Evolutionary conservation across 2,329 filamentous ascomycete species (phyloP).

Genomic region (Bipolaris victoriae): DNA sequence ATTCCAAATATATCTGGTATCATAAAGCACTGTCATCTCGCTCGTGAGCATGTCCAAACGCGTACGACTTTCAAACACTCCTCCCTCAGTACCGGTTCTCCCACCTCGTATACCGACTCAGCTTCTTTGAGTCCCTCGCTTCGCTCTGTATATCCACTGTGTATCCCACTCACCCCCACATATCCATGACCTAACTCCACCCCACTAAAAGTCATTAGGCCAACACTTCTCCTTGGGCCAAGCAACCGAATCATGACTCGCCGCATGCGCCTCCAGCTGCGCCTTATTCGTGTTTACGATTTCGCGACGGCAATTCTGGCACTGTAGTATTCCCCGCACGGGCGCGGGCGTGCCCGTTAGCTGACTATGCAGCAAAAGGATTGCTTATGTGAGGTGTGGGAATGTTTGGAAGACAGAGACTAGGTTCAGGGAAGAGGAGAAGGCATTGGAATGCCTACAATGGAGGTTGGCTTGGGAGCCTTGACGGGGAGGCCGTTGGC

Average conservation of each 20-base stretch:
- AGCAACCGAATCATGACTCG: slow-evolving; percentile 56
- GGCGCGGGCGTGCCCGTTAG: background rate
- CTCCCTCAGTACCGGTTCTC: too few species aligned
- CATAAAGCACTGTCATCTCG: too few species aligned
- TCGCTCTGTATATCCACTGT: too few species aligned
- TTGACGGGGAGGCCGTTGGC: slow-evolving; percentile 63
- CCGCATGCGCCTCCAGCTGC: slow-evolving; percentile 61
- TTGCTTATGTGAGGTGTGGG: too few species aligned
- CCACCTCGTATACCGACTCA: too few species aligned
- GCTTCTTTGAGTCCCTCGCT: too few species aligned
- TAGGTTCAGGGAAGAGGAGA: background rate
- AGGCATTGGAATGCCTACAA: slow-evolving; percentile 44
- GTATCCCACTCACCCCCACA: too few species aligned
- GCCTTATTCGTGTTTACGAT: slow-evolving; percentile 59
- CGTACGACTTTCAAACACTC: too few species aligned
- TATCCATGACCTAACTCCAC: too few species aligned
- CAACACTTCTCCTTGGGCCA: slow-evolving; percentile 67
- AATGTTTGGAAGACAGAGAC: slow-evolving; percentile 11
- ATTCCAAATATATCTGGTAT: too few species aligned
- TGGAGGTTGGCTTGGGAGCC: slow-evolving; percentile 59
- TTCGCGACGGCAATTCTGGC: slow-evolving; percentile 59
- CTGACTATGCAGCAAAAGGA: background rate
- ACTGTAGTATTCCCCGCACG: slow-evolving; percentile 40
- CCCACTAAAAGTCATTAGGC: slow-evolving; percentile 54
- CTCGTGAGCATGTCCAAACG: too few species aligned